phyloP scores from a whole-genome alignment of 2,329 filamentous ascomycete genomes.

The Aureobasidium zeae region DNA sequence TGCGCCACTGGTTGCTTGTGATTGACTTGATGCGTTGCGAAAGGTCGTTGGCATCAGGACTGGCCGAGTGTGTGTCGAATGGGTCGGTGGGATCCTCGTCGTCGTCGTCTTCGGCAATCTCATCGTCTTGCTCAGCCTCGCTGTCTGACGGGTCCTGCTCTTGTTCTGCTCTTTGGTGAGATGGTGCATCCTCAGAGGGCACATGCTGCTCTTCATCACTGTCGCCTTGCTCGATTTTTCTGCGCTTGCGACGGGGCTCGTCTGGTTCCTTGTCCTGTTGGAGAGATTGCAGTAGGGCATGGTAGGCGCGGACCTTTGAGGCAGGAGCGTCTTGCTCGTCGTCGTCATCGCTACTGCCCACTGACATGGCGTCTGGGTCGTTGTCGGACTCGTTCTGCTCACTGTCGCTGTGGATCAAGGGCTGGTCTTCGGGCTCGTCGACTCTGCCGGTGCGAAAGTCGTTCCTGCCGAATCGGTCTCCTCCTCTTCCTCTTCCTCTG shows the following conservation, averaged over 20 bases:
- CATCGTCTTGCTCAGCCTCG: slow-evolving; percentile 4
- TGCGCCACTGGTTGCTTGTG: slow-evolving; percentile 40
- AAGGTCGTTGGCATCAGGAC: slow-evolving; percentile 53
- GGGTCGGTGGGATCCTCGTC: slow-evolving; percentile 47
- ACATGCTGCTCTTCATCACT: slow-evolving; percentile 36
- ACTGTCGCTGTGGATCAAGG: slow-evolving; percentile 18
- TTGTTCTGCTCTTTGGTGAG: slow-evolving; percentile 41
- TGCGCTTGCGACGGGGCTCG: slow-evolving; percentile 43
- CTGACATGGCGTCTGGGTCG: slow-evolving; percentile 21
- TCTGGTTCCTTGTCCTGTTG: slow-evolving; percentile 34
- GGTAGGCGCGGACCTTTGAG: slow-evolving; percentile 40
- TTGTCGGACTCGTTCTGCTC: slow-evolving; percentile 22
- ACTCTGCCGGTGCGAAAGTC: slow-evolving; percentile 18
- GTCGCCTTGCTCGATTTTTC: slow-evolving; percentile 42
- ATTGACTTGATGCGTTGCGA: slow-evolving; percentile 42
- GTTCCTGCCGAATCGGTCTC: slow-evolving; percentile 19
- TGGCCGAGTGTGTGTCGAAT: slow-evolving; percentile 72
- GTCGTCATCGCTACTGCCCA: slow-evolving; percentile 28
- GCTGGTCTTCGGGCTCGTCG: slow-evolving; percentile 26
- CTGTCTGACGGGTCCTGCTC: slow-evolving; percentile 30
- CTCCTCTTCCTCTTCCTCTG: slow-evolving; percentile 19
- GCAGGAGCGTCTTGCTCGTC: slow-evolving; percentile 26
- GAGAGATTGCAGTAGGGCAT: slow-evolving; percentile 48
- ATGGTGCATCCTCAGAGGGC: slow-evolving; percentile 32
- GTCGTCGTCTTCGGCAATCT: slow-evolving; percentile 19